Percentiles rank a stretch among this genome's conserved stretches.
phyloP scores from a whole-genome alignment of 345 rosid species.

The Sisymbrium irio region DNA sequence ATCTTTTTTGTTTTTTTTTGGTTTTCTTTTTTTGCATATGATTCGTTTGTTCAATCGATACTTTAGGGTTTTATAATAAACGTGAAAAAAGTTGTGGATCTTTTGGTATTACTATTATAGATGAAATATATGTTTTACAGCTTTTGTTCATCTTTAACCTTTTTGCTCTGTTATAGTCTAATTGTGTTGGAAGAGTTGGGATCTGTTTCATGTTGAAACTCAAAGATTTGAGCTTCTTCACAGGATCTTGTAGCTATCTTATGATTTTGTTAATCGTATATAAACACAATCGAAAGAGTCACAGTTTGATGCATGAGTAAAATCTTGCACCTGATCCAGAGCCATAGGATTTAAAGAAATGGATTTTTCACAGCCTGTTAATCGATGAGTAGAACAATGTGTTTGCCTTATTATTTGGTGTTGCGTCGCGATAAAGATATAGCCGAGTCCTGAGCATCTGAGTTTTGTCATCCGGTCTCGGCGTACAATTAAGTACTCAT shows the following conservation, averaged over 20 bases:
- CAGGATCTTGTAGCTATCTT: neutral
- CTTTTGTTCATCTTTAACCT: neutral
- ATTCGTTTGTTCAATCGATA: constrained; percentile 33
- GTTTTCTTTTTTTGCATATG: neutral
- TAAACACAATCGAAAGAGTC: neutral
- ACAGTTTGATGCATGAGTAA: neutral
- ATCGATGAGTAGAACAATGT: neutral
- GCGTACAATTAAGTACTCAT: too few relatives aligned
- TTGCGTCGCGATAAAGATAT: too few relatives aligned
- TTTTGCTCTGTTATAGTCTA: neutral
- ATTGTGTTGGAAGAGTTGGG: neutral
- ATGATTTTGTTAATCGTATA: neutral
- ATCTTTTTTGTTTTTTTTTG: neutral
- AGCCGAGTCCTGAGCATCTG: too few relatives aligned
- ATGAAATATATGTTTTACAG: constrained; percentile 10
- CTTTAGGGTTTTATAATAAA: constrained; percentile 7
- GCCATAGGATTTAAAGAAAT: neutral
- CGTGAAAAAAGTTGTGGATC: constrained; percentile 18
- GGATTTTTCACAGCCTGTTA: too few relatives aligned
- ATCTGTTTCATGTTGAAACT: neutral
- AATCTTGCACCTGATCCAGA: neutral
- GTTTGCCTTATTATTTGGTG: too few relatives aligned
- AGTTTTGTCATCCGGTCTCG: neutral
- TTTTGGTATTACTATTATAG: constrained; percentile 15
- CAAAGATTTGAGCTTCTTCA: neutral